Conservation (phyloP, 2,329 filamentous ascomycete species). For the Fusarium robinianum region DNA sequence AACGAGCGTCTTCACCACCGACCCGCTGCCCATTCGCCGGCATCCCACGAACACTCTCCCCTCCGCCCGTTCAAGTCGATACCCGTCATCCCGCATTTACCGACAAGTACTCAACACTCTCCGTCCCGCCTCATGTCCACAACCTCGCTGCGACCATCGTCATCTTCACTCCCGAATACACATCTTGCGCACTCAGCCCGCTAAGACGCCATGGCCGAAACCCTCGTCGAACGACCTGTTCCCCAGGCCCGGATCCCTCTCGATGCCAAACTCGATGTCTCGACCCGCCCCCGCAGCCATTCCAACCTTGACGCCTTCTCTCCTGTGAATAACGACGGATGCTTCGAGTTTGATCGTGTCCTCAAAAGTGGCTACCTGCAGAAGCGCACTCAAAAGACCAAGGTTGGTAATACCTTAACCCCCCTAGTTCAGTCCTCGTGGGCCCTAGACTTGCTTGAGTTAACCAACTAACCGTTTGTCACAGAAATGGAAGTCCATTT, state of each 20-base stretch:
- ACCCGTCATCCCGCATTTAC: slow-evolving; percentile 6
- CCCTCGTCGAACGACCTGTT: slow-evolving; percentile 30
- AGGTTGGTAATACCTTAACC: slow-evolving; percentile 58
- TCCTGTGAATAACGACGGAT: slow-evolving; percentile 91
- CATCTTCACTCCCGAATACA: slow-evolving; percentile 5
- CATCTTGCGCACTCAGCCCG: slow-evolving; percentile 8
- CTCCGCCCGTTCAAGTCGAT: no score
- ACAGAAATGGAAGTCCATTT: slow-evolving; percentile 87
- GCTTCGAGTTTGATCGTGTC: slow-evolving; percentile 93
- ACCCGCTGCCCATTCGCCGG: no score
- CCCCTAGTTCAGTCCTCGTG: not conserved
- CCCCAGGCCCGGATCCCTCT: slow-evolving; percentile 18
- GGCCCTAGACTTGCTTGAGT: not conserved
- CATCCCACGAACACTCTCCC: no score
- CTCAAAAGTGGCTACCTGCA: slow-evolving; percentile 85
- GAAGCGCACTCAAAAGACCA: slow-evolving; percentile 92
- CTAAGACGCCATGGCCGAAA: slow-evolving; percentile 30
- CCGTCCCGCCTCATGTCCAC: slow-evolving; percentile 25
- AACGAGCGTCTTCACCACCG: no score
- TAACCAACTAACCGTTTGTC: slow-evolving; percentile 28
- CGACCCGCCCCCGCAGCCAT: slow-evolving; percentile 35
- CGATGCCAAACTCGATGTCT: slow-evolving; percentile 21
- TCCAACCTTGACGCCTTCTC: slow-evolving; percentile 67
- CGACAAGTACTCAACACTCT: slow-evolving; percentile 7
- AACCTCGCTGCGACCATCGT: slow-evolving; percentile 13